Evolutionary conservation across 106 monocot species (phyloP).

Genomic region (Dioscorea dumetorum): DNA sequence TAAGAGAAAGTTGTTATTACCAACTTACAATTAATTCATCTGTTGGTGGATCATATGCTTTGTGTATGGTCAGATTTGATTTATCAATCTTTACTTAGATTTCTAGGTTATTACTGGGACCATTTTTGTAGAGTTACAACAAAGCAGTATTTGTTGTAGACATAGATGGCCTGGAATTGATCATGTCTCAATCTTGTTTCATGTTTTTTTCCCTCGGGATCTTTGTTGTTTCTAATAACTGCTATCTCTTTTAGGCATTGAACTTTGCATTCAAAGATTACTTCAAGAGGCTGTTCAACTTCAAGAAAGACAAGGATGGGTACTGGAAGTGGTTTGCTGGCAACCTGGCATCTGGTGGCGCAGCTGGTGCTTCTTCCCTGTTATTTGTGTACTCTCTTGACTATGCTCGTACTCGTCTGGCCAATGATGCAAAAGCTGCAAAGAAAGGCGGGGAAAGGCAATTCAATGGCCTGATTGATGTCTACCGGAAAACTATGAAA

Average conservation of each 20-base stretch:
- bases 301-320: conserved; percentile 26
- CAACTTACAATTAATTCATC: no score
- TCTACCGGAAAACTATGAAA: conserved; percentile 17
- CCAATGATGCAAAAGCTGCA: conserved; percentile 23
- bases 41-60: no score
- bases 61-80: no score
- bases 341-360: conserved; percentile 26
- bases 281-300: conserved; percentile 29
- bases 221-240: no score
- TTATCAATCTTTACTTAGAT: no score
- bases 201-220: no score
- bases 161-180: no score
- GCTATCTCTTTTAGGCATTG: conserved; percentile 4
- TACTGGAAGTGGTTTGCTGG: conserved; percentile 33
- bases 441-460: conserved; percentile 30
- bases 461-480: conserved; percentile 27
- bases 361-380: conserved; percentile 21
- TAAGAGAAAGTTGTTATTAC: no score
- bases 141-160: no score
- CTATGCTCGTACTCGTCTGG: conserved; percentile 24
- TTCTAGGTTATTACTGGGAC: no score
- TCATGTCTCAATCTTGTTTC: no score
- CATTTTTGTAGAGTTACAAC: no score
- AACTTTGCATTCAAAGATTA: conserved; percentile 35
- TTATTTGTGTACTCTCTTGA: conserved; percentile 23